A percentile compares a stretch with the other conserved stretches of the same genome.
Evolutionary conservation across 495 filamentous ascomycete species (phyloP).

Genomic region (Margaritispora aquatica): DNA sequence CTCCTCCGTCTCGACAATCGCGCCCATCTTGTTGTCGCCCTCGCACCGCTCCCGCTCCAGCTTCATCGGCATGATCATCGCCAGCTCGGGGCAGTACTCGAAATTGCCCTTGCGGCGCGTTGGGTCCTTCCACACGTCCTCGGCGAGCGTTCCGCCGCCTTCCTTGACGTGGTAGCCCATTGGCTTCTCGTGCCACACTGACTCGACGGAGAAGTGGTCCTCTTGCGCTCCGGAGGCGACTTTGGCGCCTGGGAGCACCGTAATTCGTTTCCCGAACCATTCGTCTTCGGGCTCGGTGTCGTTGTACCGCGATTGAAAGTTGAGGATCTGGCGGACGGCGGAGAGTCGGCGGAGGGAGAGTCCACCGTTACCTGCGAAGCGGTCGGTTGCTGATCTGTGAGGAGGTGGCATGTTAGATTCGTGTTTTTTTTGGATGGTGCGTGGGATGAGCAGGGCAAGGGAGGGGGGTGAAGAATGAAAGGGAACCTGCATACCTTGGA

Average conservation of each 20-base stretch:
- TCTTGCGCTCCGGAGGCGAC: constrained; percentile 31
- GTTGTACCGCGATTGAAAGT: constrained; percentile 37
- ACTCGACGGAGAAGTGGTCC: constrained; percentile 38
- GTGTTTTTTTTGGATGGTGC: background rate
- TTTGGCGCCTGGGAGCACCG: constrained; percentile 36
- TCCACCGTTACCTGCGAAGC: constrained; percentile 42
- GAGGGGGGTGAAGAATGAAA: too few species aligned
- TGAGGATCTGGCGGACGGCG: constrained; percentile 33
- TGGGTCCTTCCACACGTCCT: constrained; percentile 35
- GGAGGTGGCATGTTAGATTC: background rate
- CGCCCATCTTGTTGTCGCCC: constrained; percentile 19
- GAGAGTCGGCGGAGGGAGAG: constrained; percentile 42
- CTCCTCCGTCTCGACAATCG: constrained; percentile 4
- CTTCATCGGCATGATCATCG: constrained; percentile 44
- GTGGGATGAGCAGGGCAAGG: background rate
- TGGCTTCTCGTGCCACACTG: constrained; percentile 35
- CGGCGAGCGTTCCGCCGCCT: constrained; percentile 29
- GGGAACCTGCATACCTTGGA: constrained; percentile 28
- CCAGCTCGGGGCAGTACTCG: constrained; percentile 43
- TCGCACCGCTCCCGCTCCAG: constrained; percentile 39
- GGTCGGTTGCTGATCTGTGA: constrained; percentile 28
- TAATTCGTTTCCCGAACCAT: constrained; percentile 41
- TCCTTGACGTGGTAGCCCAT: constrained; percentile 44
- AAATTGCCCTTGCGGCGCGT: constrained; percentile 34
- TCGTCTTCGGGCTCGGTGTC: constrained; percentile 42